Percentiles rank a stretch among this genome's conserved stretches.
Conservation (phyloP, 441 rosid species). For the Rhodomyrtus psidioides region DNA sequence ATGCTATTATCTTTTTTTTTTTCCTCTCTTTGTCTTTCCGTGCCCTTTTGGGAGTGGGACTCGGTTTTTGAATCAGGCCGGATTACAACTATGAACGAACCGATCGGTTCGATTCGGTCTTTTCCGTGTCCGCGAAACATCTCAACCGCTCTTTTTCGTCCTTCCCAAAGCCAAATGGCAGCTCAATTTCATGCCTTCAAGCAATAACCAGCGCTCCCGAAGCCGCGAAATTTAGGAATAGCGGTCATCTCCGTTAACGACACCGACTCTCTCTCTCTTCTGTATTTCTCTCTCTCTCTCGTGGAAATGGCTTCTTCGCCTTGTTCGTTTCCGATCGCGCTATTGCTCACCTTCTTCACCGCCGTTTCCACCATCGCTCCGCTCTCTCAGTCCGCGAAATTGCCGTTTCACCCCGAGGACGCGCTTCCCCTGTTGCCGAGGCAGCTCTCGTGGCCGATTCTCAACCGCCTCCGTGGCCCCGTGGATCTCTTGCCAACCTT, state of each 20-base stretch:
- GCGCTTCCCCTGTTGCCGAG: slow-evolving; percentile 1
- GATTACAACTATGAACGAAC: not conserved
- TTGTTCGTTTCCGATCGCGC: not conserved
- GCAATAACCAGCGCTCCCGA: not conserved
- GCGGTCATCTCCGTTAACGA: not conserved
- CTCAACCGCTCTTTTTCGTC: not conserved
- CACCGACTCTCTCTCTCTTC: not conserved
- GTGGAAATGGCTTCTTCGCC: not conserved
- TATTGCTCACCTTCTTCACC: not conserved
- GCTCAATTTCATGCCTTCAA: not conserved
- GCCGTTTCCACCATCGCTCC: not conserved
- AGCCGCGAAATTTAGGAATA: not conserved
- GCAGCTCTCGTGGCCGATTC: slow-evolving; percentile 5
- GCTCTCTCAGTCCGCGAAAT: not conserved
- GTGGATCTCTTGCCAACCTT: slow-evolving; percentile 2
- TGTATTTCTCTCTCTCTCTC: not conserved
- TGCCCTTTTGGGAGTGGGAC: no score
- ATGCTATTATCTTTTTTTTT: no score
- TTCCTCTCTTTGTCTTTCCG: no score
- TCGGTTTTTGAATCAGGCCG: not conserved
- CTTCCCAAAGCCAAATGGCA: not conserved
- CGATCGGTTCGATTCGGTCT: not conserved
- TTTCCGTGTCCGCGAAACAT: not conserved
- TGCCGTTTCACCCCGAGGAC: not conserved
- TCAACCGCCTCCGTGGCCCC: not conserved